Evolutionary conservation across 2,329 filamentous ascomycete species (phyloP).

Genomic region (Rhinocladiella mackenziei): DNA sequence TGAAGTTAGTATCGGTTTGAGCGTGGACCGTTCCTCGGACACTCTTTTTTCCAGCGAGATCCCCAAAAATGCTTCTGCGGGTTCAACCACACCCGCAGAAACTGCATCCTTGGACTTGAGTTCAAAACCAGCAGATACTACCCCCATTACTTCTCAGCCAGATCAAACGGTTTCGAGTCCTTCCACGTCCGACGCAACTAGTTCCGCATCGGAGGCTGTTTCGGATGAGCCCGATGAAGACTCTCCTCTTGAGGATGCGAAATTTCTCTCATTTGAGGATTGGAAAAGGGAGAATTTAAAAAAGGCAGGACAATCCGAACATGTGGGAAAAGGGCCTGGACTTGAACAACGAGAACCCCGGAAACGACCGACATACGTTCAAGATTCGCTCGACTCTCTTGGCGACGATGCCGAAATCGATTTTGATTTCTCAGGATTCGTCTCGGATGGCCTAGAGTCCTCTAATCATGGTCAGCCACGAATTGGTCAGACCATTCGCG

Average conservation of each 20-base stretch:
- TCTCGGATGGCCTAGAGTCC: constrained; percentile 39
- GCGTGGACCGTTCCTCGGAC: constrained; percentile 1
- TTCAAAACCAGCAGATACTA: neutral
- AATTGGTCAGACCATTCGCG: constrained; percentile 35
- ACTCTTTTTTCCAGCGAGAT: constrained; percentile 1
- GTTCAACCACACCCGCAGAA: no score
- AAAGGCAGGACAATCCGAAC: constrained; percentile 74
- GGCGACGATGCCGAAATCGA: constrained; percentile 88
- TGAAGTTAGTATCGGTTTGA: constrained; percentile 4
- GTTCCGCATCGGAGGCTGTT: neutral
- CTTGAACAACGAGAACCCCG: constrained; percentile 38
- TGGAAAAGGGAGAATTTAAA: constrained; percentile 95
- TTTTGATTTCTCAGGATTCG: constrained; percentile 64
- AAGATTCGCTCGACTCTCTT: constrained; percentile 69
- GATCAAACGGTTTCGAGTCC: constrained; percentile 2
- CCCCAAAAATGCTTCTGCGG: neutral
- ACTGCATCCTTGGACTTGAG: neutral
- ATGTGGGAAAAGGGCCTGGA: constrained; percentile 52
- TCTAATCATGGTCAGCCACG: constrained; percentile 24
- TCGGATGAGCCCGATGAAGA: constrained; percentile 50
- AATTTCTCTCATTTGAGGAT: constrained; percentile 95
- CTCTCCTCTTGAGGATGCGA: constrained; percentile 65
- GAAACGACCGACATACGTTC: constrained; percentile 53
- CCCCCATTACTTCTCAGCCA: neutral
- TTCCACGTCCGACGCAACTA: constrained; percentile 2